Conservation (phyloP, 371 early-diverging fungal genomes). For the Mortierella sp. region DNA sequence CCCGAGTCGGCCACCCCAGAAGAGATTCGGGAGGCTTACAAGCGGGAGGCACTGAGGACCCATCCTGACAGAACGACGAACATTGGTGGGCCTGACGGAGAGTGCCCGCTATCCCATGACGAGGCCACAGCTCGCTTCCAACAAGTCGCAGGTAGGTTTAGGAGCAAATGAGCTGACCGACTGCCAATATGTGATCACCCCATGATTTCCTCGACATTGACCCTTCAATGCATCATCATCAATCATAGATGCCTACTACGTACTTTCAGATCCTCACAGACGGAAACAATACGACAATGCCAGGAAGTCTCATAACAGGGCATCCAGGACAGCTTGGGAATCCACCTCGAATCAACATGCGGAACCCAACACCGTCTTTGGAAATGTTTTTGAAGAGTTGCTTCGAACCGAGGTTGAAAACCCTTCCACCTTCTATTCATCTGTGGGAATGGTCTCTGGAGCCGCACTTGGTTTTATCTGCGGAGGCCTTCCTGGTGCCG, state of each 20-base stretch:
- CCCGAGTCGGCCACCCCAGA: constrained; percentile 39
- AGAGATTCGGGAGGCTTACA: constrained; percentile 66
- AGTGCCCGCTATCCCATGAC: constrained; percentile 33
- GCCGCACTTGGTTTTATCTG: constrained; percentile 69
- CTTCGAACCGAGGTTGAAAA: constrained; percentile 61
- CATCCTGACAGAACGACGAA: constrained; percentile 63
- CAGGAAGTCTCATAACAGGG: constrained; percentile 19
- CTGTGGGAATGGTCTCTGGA: constrained; percentile 61
- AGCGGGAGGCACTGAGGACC: constrained; percentile 60
- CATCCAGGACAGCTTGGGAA: constrained; percentile 9
- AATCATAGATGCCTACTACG: constrained; percentile 65
- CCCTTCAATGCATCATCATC: no score
- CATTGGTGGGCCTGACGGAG: constrained; percentile 31
- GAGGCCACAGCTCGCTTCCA: constrained; percentile 64
- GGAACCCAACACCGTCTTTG: constrained; percentile 59
- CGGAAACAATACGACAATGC: constrained; percentile 62
- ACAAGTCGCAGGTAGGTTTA: constrained; percentile 61
- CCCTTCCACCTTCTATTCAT: constrained; percentile 54
- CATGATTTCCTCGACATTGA: no score
- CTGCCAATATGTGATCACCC: no score
- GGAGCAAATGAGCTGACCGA: no score
- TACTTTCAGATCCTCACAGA: constrained; percentile 57
- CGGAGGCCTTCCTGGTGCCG: constrained; percentile 67
- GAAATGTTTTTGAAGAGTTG: constrained; percentile 71
- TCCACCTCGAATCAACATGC: constrained; percentile 40